Conservation (phyloP, 192 early-diverging fungal species). For the Umbelopsis sp. region DNA sequence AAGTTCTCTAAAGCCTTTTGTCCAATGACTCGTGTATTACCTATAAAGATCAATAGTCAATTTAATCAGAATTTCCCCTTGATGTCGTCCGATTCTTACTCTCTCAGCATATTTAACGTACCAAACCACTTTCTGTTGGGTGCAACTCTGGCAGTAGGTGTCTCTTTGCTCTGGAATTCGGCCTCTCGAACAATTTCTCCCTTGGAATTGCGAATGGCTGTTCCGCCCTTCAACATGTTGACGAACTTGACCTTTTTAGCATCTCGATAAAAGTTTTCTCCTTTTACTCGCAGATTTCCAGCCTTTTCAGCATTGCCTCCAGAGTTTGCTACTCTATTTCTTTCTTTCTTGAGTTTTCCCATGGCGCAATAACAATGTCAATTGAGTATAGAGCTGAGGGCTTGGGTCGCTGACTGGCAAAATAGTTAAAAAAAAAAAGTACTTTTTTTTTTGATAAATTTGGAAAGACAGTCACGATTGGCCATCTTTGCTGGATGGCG, state of each 20-base stretch:
- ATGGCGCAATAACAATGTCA: constrained; percentile 29
- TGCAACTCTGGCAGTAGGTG: constrained; percentile 80
- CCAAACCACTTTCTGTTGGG: constrained; percentile 98
- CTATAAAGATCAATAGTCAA: constrained; percentile 36
- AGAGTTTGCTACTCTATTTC: constrained; percentile 53
- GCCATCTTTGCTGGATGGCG: no score
- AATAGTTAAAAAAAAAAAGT: not conserved
- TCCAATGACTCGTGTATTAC: constrained; percentile 96
- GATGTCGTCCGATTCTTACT: not conserved
- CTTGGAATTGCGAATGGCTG: constrained; percentile 76
- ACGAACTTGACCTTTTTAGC: constrained; percentile 89
- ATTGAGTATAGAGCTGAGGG: not conserved
- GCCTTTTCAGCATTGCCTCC: constrained; percentile 41
- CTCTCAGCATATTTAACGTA: constrained; percentile 36
- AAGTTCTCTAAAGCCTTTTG: constrained; percentile 93
- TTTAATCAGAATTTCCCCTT: not conserved
- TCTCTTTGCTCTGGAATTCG: constrained; percentile 81
- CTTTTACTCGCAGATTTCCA: constrained; percentile 82
- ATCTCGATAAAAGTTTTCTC: constrained; percentile 99
- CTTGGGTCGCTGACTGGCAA: not conserved
- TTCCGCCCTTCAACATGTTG: constrained; percentile 93
- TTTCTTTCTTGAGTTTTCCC: constrained; percentile 68
- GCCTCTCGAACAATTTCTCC: constrained; percentile 94
- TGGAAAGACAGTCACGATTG: not conserved
- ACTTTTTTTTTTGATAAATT: constrained; percentile 14